Conservation (phyloP, 371 early-diverging fungal genomes). For the Lichtheimia hyalospora region DNA sequence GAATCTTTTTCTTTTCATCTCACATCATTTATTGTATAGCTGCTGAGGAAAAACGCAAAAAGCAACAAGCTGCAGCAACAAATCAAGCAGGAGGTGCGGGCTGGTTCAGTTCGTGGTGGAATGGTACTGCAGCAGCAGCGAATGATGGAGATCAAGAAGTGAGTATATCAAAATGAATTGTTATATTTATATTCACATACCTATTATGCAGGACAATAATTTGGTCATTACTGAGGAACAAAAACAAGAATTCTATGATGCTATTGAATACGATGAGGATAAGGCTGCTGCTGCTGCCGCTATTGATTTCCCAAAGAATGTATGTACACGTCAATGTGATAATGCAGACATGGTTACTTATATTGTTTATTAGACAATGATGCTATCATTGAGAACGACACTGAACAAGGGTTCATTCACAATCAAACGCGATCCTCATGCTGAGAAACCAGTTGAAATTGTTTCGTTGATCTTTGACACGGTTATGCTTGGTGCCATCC, state of each 20-base stretch:
- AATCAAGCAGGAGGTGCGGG: constrained; percentile 34
- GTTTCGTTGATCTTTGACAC: constrained; percentile 70
- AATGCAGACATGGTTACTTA: not conserved
- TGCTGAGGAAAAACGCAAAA: constrained; percentile 36
- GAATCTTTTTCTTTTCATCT: not conserved
- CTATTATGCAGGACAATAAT: constrained; percentile 25
- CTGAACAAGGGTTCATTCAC: constrained; percentile 88
- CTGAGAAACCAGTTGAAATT: constrained; percentile 52
- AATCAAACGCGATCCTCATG: constrained; percentile 69
- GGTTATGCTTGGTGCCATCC: constrained; percentile 50
- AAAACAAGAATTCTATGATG: constrained; percentile 86
- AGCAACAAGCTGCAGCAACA: constrained; percentile 25
- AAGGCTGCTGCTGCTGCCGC: constrained; percentile 59
- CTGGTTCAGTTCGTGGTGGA: constrained; percentile 73
- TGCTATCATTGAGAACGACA: constrained; percentile 65
- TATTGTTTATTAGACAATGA: constrained; percentile 47
- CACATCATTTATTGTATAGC: constrained; percentile 4
- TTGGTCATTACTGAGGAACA: constrained; percentile 73
- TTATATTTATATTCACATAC: too few relatives aligned
- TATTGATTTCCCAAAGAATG: constrained; percentile 80
- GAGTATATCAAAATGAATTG: not conserved
- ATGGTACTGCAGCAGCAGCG: constrained; percentile 25
- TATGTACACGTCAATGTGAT: constrained; percentile 18
- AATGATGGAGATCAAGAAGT: constrained; percentile 11
- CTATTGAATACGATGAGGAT: constrained; percentile 93